These are phyloP conservation scores for Tetrapisispora namnaoensis DNA, from an alignment of 805 yeast genomes.

Conservation along the genomic window DNA sequence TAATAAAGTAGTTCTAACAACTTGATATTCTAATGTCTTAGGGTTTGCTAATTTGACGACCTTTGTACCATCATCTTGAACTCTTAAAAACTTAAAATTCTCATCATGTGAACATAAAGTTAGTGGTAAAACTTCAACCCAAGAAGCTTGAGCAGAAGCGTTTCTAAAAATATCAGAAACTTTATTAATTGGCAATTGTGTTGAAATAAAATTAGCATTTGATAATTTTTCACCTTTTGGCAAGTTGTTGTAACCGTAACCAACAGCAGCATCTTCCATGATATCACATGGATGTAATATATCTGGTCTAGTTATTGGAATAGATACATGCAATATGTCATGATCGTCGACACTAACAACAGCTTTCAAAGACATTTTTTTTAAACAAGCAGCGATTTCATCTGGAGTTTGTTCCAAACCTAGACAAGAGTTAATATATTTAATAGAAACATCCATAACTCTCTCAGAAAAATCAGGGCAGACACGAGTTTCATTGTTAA, in stretches of 20 bases:
- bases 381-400: conserved; percentile 58
- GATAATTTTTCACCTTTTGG: conserved; percentile 69
- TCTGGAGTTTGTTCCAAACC: conserved; percentile 68
- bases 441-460: conserved; percentile 59
- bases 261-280: conserved; percentile 97
- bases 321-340: conserved; percentile 46
- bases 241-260: conserved; percentile 87
- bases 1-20: conserved; percentile 86
- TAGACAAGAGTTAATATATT: conserved; percentile 84
- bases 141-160: conserved; percentile 90
- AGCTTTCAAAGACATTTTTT: conserved; percentile 74
- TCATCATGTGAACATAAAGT: conserved; percentile 95
- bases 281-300: conserved; percentile 94
- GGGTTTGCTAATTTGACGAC: conserved; percentile 94
- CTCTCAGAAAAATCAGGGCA: conserved; percentile 68
- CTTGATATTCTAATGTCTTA: conserved; percentile 93
- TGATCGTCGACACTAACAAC: conserved; percentile 34
- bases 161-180: conserved; percentile 81
- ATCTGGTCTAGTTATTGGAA: conserved; percentile 95
- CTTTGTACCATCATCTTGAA: conserved; percentile 56
- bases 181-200: conserved; percentile 85
- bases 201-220: conserved; percentile 66
- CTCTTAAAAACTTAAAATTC: conserved; percentile 79
- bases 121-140: conserved; percentile 92
- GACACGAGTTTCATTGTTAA: conserved; percentile 63